Conservation (phyloP, 2,329 filamentous ascomycete species). For the Purpureocillium takamizusanense region DNA sequence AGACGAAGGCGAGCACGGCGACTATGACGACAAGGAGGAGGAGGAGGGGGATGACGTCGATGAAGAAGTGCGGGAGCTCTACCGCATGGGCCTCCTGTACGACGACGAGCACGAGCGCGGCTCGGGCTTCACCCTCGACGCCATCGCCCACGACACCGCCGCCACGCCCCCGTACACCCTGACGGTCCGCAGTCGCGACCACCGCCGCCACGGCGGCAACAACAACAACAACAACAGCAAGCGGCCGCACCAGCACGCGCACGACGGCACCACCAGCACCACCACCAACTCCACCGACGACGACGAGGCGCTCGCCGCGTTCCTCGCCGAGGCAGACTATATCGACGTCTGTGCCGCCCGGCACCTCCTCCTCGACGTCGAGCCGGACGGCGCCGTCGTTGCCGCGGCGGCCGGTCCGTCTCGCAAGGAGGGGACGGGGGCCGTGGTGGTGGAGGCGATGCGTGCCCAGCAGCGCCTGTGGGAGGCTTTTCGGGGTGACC, state of each 20-base stretch:
- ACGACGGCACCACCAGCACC: too few species aligned
- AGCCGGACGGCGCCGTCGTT: too few species aligned
- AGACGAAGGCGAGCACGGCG: too few species aligned
- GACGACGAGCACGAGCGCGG: slow-evolving; percentile 1
- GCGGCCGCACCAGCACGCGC: too few species aligned
- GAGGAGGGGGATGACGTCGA: too few species aligned
- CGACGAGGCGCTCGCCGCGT: neutral
- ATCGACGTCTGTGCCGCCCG: neutral
- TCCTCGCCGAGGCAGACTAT: neutral
- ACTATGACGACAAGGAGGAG: neutral
- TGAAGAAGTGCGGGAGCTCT: neutral
- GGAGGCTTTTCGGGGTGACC: neutral
- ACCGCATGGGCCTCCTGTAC: slow-evolving; percentile 1
- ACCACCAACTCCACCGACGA: too few species aligned
- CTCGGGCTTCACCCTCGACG: neutral
- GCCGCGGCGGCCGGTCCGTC: too few species aligned
- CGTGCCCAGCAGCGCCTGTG: neutral
- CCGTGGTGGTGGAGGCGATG: neutral
- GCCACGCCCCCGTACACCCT: neutral
- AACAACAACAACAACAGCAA: too few species aligned
- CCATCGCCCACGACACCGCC: slow-evolving; percentile 1
- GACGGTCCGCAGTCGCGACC: neutral
- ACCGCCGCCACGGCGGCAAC: too few species aligned
- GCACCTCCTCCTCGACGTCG: too few species aligned
- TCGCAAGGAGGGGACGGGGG: too few species aligned